phyloP scores from a whole-genome alignment of 441 rosid species.

The Populus trichocarpa region DNA sequence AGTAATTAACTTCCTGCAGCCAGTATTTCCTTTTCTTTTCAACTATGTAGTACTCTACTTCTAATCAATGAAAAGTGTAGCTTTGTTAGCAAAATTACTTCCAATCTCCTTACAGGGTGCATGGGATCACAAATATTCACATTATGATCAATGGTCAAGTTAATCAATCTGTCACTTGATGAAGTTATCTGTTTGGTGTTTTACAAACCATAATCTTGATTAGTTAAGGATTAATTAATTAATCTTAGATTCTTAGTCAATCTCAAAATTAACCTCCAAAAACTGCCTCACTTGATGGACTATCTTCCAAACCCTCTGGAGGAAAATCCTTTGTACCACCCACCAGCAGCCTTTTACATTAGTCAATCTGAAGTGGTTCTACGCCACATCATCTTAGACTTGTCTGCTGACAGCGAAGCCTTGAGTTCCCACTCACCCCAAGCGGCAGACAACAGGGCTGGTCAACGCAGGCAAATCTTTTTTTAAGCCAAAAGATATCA shows the following conservation, averaged over 20 bases:
- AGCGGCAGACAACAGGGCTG: conserved; percentile 60
- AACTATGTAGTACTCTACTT: background rate
- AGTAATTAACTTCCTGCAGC: background rate
- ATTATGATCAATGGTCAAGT: background rate
- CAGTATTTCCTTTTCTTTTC: background rate
- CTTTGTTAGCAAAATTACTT: background rate
- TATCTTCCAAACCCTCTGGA: conserved; percentile 56
- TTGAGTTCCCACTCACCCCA: conserved; percentile 10
- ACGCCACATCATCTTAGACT: conserved; percentile 48
- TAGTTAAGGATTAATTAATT: background rate
- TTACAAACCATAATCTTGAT: background rate
- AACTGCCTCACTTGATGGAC: conserved; percentile 41
- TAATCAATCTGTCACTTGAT: no score
- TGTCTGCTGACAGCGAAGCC: conserved; percentile 30
- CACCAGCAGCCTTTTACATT: conserved; percentile 63
- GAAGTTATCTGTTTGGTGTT: background rate
- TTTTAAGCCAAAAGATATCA: conserved; percentile 40
- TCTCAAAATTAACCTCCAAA: conserved; percentile 16
- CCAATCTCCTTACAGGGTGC: background rate
- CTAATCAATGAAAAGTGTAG: background rate
- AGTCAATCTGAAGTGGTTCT: conserved; percentile 51
- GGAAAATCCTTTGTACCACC: conserved; percentile 52
- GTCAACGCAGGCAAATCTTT: conserved; percentile 55
- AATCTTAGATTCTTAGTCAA: background rate
- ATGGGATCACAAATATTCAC: background rate